Evolutionary conservation across 495 filamentous ascomycete species (phyloP), one percentile per base, ranked within the genome.

Genomic region (Xylaria bambusicola): DNA sequence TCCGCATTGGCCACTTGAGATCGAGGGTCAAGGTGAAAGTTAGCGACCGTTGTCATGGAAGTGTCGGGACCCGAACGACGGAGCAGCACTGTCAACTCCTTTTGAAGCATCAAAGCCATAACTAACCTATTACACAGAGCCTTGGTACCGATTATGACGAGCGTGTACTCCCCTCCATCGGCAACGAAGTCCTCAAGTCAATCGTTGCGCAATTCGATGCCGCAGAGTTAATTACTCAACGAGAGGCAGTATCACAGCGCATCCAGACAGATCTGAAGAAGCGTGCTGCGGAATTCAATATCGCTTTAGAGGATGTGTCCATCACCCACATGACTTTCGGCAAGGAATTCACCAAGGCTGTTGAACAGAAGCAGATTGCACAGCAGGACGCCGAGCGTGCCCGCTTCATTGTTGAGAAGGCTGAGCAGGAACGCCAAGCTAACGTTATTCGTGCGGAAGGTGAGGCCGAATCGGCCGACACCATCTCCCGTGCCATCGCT

Each of bases 261-360:
- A 99, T 99, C 84, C 92, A 91, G 49, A 80, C 86, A 64, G 94
- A 99, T 75, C 88, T 99, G 33, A 86, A 95, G 72, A 93, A 92
- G 82, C 93, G 94, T 52, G 94, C 94, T n/a, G 71, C 85, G 49
- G 95, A 99, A 75, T 99, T 99, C 86, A 97, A 99, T 82, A 99
- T 99, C 74, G 89, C 90, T 31, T 89, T 99, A 41, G 94, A 99
- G 76, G 94, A 99, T 69, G 94, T 99, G 58, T 95, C 90, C 66
- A 99, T 99, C 81, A 99, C 94, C 41, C 94, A 99, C 85, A 98
- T 99, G 94, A 98, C 94, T 54, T 99, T 99, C 76, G 94, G 94
- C 56, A 93, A 92, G 79, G 94, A 99, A 79, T 99, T 99, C 86
- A 99, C 94, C 58, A 85, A 86, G 62, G 94, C 94, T 60, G 94